Evolutionary conservation across 768 basidiomycete species (phyloP), one percentile per base, ranked within the genome.

Genomic region (Tricholoma bakamatsutake): DNA sequence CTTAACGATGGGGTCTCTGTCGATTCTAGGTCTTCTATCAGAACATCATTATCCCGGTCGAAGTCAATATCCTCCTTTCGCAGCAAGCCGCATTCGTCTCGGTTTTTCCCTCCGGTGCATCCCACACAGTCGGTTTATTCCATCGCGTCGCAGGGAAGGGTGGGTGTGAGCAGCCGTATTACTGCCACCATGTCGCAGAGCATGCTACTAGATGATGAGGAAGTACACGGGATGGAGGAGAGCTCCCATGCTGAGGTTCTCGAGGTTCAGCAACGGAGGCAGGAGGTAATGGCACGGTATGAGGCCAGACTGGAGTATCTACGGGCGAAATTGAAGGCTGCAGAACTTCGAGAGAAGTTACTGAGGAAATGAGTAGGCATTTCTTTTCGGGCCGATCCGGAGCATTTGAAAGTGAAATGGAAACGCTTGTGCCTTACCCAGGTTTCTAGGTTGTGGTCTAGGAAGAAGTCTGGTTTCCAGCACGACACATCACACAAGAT

Each of bases 251-350:
- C 70, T 0, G 84, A 88, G 67, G 71, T 88, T 58, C 62, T 64
- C 2, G 87, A 90, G 56, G 80, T 92, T 52, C 80, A 84, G 51
- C 73, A 77, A 54, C 79, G 88, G 39, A 77, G 82, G 40, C 78
- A 77, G 27, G 88, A 88, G 58, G 81, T 92, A 49, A 79, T 80
- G 27, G 76, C 71, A 54, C 79, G 90, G 50, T 93, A 89, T 67
- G 81, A 83, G 52, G 76, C 80, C 27, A 82, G 88, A 49, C 66
- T 92, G 54, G 87, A 90, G 60, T 93, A 84, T 64, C 74, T 93
- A 30, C 77, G 80, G 43, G 90, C 88, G 31, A 83, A 81, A 63
- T 72, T 91, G 65, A 90, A 85, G 69, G 83, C 83, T 15, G 88
- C 88, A 5, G 87, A 92, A 72, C 67, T 93, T 11, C 77, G 72